phyloP scores from a whole-genome alignment of 129 eudicot genomes.

The Deinandra increscens region DNA sequence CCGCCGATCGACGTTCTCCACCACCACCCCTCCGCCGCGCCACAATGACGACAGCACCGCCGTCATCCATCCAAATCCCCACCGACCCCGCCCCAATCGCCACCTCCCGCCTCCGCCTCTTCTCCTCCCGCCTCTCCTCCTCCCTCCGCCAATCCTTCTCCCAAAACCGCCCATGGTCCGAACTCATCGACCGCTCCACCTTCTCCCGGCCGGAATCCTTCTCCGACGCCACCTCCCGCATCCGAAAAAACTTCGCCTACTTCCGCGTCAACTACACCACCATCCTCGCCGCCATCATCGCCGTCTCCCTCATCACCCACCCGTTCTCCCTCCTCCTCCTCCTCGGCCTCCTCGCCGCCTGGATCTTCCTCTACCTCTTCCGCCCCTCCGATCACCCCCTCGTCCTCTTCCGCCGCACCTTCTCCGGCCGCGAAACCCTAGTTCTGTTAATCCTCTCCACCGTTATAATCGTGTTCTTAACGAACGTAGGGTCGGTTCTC shows the following conservation, averaged over 20 bases:
- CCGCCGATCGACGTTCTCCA: not conserved
- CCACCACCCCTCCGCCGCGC: too few species aligned
- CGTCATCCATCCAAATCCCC: constrained; percentile 53
- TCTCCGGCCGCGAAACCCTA: constrained; percentile 63
- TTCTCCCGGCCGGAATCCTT: constrained; percentile 68
- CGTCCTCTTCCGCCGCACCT: constrained; percentile 52
- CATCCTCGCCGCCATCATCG: constrained; percentile 45
- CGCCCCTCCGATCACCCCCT: constrained; percentile 65
- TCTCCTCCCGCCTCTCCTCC: constrained; percentile 55
- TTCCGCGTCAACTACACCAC: constrained; percentile 78
- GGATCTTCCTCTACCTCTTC: constrained; percentile 70
- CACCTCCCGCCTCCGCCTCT: constrained; percentile 68
- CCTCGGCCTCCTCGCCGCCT: constrained; percentile 60
- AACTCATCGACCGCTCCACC: constrained; percentile 73
- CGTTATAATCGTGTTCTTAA: constrained; percentile 60
- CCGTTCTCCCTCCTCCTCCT: constrained; percentile 77
- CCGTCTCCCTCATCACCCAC: constrained; percentile 74
- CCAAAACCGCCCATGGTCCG: constrained; percentile 85
- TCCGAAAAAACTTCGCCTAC: constrained; percentile 74
- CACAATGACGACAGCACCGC: constrained; percentile 40
- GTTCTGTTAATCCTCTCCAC: constrained; percentile 53
- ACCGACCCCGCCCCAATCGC: constrained; percentile 31
- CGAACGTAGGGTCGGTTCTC: constrained; percentile 67
- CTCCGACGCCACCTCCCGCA: constrained; percentile 73
- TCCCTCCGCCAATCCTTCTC: constrained; percentile 64